phyloP scores from a whole-genome alignment of 2,329 filamentous ascomycete genomes.

The Canariomyces notabilis region DNA sequence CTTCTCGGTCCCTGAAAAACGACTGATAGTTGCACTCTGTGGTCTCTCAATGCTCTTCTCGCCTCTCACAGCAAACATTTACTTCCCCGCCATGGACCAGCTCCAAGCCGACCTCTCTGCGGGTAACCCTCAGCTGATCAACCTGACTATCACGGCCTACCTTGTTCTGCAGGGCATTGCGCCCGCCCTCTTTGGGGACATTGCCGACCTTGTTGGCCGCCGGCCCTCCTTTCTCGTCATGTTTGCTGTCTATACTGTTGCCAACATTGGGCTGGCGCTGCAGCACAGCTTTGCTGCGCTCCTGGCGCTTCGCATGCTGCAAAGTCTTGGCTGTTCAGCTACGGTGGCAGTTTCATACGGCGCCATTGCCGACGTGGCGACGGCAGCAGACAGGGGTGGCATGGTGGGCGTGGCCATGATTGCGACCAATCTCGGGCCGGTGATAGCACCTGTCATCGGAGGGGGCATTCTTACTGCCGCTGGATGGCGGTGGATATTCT shows the following conservation, averaged over 20 bases:
- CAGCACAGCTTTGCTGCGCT: constrained; percentile 46
- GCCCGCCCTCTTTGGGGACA: constrained; percentile 44
- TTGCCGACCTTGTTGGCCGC: constrained; percentile 51
- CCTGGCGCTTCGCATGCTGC: constrained; percentile 53
- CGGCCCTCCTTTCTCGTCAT: constrained; percentile 50
- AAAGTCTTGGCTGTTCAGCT: constrained; percentile 27
- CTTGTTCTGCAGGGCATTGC: constrained; percentile 44
- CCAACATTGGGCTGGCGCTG: constrained; percentile 50
- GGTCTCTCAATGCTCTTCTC: constrained; percentile 41
- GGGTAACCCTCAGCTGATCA: constrained; percentile 39
- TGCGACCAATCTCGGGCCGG: constrained; percentile 41
- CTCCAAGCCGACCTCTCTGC: constrained; percentile 42
- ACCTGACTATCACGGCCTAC: constrained; percentile 50
- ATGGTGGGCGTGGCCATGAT: constrained; percentile 51
- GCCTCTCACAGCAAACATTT: constrained; percentile 46
- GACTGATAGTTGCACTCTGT: no score
- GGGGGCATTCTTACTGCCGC: constrained; percentile 44
- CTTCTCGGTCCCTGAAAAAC: constrained; percentile 21
- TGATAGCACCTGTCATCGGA: constrained; percentile 43
- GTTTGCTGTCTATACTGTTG: constrained; percentile 48
- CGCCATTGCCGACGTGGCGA: constrained; percentile 60
- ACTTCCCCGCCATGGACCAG: constrained; percentile 48
- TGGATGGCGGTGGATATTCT: constrained; percentile 49
- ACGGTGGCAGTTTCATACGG: constrained; percentile 56
- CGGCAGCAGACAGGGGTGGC: constrained; percentile 55